These are phyloP conservation scores for Botrytis aclada DNA, from an alignment of 2,329 filamentous ascomycete species.

Conservation along the genomic window DNA sequence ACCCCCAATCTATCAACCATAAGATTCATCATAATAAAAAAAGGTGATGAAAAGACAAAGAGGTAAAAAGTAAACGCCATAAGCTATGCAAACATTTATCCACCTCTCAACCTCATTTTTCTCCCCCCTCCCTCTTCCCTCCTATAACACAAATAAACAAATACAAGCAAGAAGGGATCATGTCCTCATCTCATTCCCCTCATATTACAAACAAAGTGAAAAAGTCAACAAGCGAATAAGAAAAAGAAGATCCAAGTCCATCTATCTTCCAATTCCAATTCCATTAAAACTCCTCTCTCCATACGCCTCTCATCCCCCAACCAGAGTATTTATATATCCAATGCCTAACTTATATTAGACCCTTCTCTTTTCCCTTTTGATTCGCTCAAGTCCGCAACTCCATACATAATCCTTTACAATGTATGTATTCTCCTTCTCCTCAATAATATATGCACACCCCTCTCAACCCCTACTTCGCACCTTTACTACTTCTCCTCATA, in stretches of 20 bases:
- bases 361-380: not conserved
- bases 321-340: not conserved
- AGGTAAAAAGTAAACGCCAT: not conserved
- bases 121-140: not conserved
- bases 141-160: not conserved
- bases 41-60: not conserved
- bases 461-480: not conserved
- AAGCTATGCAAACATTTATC: not conserved
- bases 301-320: not conserved
- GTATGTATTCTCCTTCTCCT: not conserved
- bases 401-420: not conserved
- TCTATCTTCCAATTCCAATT: not conserved
- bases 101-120: not conserved
- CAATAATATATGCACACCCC: not conserved
- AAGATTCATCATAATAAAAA: not conserved
- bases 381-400: not conserved
- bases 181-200: not conserved
- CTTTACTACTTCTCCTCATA: constrained; percentile 45
- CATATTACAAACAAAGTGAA: not conserved
- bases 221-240: not conserved
- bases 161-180: not conserved
- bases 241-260: not conserved
- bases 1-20: not conserved
- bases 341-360: not conserved
- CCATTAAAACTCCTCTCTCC: not conserved